Conservation (phyloP, 371 early-diverging fungal genomes). For the Smittium culicis region DNA sequence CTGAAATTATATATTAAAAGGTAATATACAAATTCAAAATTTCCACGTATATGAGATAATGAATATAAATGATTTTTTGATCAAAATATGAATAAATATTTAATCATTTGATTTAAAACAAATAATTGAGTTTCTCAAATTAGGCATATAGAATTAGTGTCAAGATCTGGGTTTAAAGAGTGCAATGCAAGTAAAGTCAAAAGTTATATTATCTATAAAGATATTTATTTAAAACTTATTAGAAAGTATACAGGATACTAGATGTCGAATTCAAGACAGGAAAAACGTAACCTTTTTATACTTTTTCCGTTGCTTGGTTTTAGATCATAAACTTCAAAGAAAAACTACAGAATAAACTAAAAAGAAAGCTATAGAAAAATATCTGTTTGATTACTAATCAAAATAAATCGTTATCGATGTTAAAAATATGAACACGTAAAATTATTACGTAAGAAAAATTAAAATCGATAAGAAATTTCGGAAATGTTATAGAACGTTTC, state of each 20-base stretch:
- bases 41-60: too few relatives aligned
- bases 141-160: too few relatives aligned
- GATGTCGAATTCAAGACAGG: conserved; percentile 7
- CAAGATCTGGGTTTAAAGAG: conserved; percentile 4
- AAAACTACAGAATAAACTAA: conserved; percentile 10
- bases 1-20: too few relatives aligned
- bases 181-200: conserved; percentile 1
- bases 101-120: too few relatives aligned
- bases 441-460: conserved; percentile 5
- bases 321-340: conserved; percentile 6
- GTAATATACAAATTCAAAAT: too few relatives aligned
- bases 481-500: conserved; percentile 7
- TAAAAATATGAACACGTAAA: conserved; percentile 5
- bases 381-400: conserved; percentile 1
- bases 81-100: too few relatives aligned
- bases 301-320: conserved; percentile 9
- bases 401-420: not conserved
- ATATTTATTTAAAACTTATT: conserved; percentile 2
- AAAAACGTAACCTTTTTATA: conserved; percentile 6
- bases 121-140: too few relatives aligned
- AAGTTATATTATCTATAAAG: conserved; percentile 3
- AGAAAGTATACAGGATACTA: conserved; percentile 10
- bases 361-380: conserved; percentile 7
- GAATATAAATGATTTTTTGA: too few relatives aligned
- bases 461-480: conserved; percentile 4